Evolutionary conservation across 495 filamentous ascomycete genomes (phyloP).

Genomic region (Elaphomyces granulatus): DNA sequence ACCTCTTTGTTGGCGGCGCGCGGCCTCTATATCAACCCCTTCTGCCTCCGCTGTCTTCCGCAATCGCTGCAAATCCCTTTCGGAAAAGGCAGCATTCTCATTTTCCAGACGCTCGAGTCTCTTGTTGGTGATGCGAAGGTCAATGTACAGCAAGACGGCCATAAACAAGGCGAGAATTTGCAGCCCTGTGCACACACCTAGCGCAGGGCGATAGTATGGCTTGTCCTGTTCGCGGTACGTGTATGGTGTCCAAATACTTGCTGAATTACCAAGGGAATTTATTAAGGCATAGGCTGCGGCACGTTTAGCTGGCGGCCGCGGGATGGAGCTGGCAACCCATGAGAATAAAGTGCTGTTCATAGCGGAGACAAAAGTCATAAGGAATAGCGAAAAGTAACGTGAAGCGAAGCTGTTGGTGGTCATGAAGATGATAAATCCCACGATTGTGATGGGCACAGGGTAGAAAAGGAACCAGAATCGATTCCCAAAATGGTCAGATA

Average conservation of each 20-base stretch:
- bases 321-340: slow-evolving; percentile 40
- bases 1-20: too few species aligned
- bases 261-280: slow-evolving; percentile 39
- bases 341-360: slow-evolving; percentile 39
- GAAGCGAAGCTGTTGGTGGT: slow-evolving; percentile 31
- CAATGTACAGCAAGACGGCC: slow-evolving; percentile 29
- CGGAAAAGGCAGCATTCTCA: slow-evolving; percentile 24
- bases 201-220: slow-evolving; percentile 30
- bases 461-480: slow-evolving; percentile 41
- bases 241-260: slow-evolving; percentile 41
- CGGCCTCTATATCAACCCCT: slow-evolving; percentile 34
- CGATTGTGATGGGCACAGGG: slow-evolving; percentile 34
- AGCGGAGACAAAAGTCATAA: slow-evolving; percentile 40
- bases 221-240: slow-evolving; percentile 27
- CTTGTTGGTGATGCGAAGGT: slow-evolving; percentile 30
- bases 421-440: slow-evolving; percentile 39
- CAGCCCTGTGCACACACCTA: slow-evolving; percentile 37
- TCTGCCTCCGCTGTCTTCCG: slow-evolving; percentile 30
- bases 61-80: slow-evolving; percentile 29
- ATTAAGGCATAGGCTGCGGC: slow-evolving; percentile 41
- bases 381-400: slow-evolving; percentile 39
- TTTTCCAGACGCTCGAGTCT: slow-evolving; percentile 32
- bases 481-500: slow-evolving; percentile 30
- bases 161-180: slow-evolving; percentile 23
- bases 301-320: slow-evolving; percentile 39